These are phyloP conservation scores for Penstemon newberryi DNA, from an alignment of 257 asterid genomes.

Conservation along the genomic window DNA sequence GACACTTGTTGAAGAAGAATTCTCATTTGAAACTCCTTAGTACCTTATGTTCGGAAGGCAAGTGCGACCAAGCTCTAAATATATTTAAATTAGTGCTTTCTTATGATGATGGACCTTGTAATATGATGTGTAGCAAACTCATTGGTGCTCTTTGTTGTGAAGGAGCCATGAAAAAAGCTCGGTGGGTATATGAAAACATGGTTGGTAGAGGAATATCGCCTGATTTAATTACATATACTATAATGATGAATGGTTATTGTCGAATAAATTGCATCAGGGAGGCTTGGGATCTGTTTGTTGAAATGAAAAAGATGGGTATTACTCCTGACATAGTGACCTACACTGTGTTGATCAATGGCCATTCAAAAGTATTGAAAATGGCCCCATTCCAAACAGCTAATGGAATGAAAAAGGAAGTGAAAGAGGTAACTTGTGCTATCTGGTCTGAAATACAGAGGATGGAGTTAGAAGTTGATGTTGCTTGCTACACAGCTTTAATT, in stretches of 20 bases:
- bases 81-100: slow-evolving; percentile 41
- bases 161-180: slow-evolving; percentile 67
- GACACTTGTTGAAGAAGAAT: slow-evolving; percentile 37
- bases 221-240: slow-evolving; percentile 62
- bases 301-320: slow-evolving; percentile 67
- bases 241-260: slow-evolving; percentile 80
- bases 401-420: slow-evolving; percentile 28
- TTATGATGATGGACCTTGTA: slow-evolving; percentile 45
- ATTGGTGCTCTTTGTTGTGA: slow-evolving; percentile 62
- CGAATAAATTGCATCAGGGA: slow-evolving; percentile 46
- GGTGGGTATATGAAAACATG: slow-evolving; percentile 54
- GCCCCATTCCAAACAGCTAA: slow-evolving; percentile 7
- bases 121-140: slow-evolving; percentile 45
- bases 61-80: slow-evolving; percentile 40
- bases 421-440: slow-evolving; percentile 27
- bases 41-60: slow-evolving; percentile 62
- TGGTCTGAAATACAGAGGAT: slow-evolving; percentile 52
- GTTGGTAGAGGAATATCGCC: slow-evolving; percentile 51
- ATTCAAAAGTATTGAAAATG: slow-evolving; percentile 38
- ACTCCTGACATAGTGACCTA: slow-evolving; percentile 67
- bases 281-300: slow-evolving; percentile 55
- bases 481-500: slow-evolving; percentile 69
- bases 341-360: slow-evolving; percentile 71
- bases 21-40: slow-evolving; percentile 58
- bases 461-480: slow-evolving; percentile 57